Evolutionary conservation across 306 rosid genomes (phyloP), one percentile per base, ranked within the genome.

Genomic region (Hippophae gyantsensis): DNA sequence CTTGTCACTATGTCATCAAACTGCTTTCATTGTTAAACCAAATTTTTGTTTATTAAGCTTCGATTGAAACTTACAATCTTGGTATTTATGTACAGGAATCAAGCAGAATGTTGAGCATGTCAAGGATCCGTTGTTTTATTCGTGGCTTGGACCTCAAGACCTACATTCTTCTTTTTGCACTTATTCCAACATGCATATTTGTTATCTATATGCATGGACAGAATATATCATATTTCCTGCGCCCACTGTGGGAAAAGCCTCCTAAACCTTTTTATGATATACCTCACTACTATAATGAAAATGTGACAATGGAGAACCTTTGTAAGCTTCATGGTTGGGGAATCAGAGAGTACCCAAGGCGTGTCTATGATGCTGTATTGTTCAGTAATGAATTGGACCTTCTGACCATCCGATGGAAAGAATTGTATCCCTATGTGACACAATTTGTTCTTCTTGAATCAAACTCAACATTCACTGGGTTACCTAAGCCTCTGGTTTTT

Each of bases 251-350:
- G 99, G 99, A 92, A 62, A 78, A 83, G 3, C 95, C 99, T 6
- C 99, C 99, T 13, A 86, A 88, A 72, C 78, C 89, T 61, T 92
- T 92, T 73, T 59, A 83, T 65, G 82, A 84, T 57, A 84, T 82
- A 45, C 95, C 99, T 2, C 99, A 92, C 74, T 92, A 92, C 68
- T 88, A 92, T 54, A 83, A 88, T n/a, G 97, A 78, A 52, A 92
- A 92, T 73, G 96, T 84, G 63, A 54, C 95, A 0, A 92, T 86
- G 99, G 95, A 82, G 84, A 84, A 75, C 61, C 94, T 74, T 18
- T 92, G 99, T 82, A 78, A 61, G 52, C 99, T 92, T 62, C 99
- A 92, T 76, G 99, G 99, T 42, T 92, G 99, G 99, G 85, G 89
- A 50, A 71, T 84, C 48, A 85, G 99, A 1, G 95, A 92, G 70